Conservation (phyloP, 2,329 filamentous ascomycete genomes). For the Arthrobotrys entomopaga region DNA sequence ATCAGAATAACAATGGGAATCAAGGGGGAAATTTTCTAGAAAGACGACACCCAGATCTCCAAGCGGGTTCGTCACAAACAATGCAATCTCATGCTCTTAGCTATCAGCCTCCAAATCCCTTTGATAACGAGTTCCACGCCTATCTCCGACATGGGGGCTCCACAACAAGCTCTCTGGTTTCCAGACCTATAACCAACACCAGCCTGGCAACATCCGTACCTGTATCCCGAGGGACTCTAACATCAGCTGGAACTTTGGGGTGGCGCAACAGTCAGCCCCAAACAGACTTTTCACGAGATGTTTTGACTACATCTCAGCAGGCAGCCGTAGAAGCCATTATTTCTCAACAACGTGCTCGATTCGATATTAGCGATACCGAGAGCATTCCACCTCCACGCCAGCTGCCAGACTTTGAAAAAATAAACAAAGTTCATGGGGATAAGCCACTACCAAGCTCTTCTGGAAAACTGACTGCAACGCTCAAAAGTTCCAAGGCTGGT, state of each 20-base stretch:
- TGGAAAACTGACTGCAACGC: constrained; percentile 24
- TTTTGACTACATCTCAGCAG: constrained; percentile 15
- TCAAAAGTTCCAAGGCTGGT: constrained; percentile 32
- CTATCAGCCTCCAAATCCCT: constrained; percentile 8
- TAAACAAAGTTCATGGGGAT: constrained; percentile 46
- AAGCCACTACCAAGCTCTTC: constrained; percentile 42
- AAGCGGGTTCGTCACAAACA: background rate
- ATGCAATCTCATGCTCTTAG: constrained; percentile 18
- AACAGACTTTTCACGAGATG: constrained; percentile 11
- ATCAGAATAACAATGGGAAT: constrained; percentile 1
- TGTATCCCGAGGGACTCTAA: constrained; percentile 38
- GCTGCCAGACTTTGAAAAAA: constrained; percentile 46
- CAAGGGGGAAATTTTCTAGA: background rate
- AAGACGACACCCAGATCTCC: constrained; percentile 8
- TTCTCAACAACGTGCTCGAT: background rate
- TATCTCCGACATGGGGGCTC: constrained; percentile 25
- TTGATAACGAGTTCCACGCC: constrained; percentile 11
- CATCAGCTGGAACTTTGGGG: constrained; percentile 39
- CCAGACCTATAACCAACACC: background rate
- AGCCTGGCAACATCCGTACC: constrained; percentile 16
- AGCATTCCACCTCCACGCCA: constrained; percentile 39
- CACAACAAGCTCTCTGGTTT: constrained; percentile 15
- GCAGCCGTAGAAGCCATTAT: background rate
- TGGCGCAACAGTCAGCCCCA: constrained; percentile 25
- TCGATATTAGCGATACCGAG: constrained; percentile 23